Base-by-base conservation (phyloP, 345 rosid species). In the Aurinia saxatilis region DNA sequence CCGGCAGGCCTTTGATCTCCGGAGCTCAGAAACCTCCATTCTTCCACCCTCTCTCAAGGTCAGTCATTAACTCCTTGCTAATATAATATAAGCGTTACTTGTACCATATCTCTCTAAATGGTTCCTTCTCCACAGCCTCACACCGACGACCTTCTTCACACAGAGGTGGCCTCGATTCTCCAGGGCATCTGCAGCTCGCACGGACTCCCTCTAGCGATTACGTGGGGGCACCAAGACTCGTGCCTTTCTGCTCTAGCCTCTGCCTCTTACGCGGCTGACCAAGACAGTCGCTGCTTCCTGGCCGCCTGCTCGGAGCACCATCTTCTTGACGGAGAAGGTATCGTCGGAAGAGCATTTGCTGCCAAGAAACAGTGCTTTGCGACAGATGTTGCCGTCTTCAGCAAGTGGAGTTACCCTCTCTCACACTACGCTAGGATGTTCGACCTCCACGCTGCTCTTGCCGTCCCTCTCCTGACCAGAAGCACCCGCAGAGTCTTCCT, bases 351-450 rank as follows among this genome's bases (percentile, higher is more conserved):
- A 79, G 90, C 90, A 36, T 86, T 88, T 48, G 40, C 57, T 14
- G 73, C 66, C 16, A 76, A 70, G 69, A 84, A 75, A 68, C 88
- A 78, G 45, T 86, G 86, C 60, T 85, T 86, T 51, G 75, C 81
- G 19, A 55, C 78, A 14, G 81, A 92, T 68, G 72, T 86, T 55
- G 79, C 90, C 33, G 66, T 80, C 50, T 81, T 83, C 66, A 86
- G 79, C 76, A 82, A 78, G 81, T 72, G 82, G 27, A 75, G 79
- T 33, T 84, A 91, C 68, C 95, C 95, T 44, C 84, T 88, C 60
- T 81, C 92, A 52, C 98, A 88, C 78, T 82, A 80, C 65, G 98
- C 98, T 36, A 75, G 79, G 79, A 80, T 91, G 78, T 77, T 81
- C 48, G 84, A 72, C 29, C 80, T 88, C 71, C 75, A 67, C 57